phyloP scores from a whole-genome alignment of 768 basidiomycete species.

The Kondoa malvinella region DNA sequence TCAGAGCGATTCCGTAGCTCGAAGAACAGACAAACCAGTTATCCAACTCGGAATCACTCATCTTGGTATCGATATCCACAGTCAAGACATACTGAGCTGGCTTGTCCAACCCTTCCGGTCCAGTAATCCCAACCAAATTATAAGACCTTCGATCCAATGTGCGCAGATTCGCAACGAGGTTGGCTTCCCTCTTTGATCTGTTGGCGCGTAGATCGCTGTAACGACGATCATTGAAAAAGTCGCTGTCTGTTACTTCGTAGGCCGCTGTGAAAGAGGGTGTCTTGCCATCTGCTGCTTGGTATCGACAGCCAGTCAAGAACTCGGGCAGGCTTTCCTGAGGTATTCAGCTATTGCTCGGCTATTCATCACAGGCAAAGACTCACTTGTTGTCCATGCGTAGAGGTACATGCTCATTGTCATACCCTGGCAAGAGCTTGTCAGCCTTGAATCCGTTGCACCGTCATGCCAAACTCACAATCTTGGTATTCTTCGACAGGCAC shows the following conservation, averaged over 20 bases:
- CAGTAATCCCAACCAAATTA: not conserved
- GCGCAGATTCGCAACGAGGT: slow-evolving; percentile 29
- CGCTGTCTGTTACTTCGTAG: slow-evolving; percentile 33
- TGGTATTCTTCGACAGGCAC: not conserved
- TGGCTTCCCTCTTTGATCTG: slow-evolving; percentile 33
- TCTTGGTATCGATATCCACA: not conserved
- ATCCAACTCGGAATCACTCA: not conserved
- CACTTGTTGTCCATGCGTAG: not conserved
- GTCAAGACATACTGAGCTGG: not conserved
- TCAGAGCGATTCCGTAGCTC: not conserved
- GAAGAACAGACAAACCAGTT: not conserved
- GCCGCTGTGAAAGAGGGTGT: slow-evolving; percentile 32
- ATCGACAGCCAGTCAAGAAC: slow-evolving; percentile 33
- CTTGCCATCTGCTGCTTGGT: slow-evolving; percentile 31
- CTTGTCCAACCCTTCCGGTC: not conserved
- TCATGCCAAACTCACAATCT: not conserved
- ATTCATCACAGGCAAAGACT: not conserved
- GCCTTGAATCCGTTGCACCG: not conserved
- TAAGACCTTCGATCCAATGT: slow-evolving; percentile 32
- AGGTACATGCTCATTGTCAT: not conserved
- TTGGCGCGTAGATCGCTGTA: slow-evolving; percentile 33
- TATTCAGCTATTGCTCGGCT: not conserved
- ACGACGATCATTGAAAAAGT: slow-evolving; percentile 29
- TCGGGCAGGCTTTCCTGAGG: slow-evolving; percentile 28
- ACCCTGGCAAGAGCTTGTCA: not conserved